Evolutionary conservation across 108 stramenopile species (phyloP), one percentile per base, ranked within the genome.

Genomic region (Pseudonitzschia pungens): DNA sequence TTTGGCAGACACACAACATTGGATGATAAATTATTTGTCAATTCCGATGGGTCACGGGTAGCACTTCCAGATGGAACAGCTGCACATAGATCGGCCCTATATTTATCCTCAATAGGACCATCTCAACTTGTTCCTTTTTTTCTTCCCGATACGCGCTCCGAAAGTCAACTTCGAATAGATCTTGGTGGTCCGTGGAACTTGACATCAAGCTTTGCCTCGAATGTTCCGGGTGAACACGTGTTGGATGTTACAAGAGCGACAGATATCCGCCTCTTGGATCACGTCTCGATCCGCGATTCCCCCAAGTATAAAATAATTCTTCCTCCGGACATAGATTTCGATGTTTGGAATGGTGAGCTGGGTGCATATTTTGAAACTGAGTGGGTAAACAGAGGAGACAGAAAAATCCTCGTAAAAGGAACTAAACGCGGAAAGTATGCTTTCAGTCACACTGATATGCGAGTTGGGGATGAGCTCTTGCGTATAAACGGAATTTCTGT

Each of bases 321-420:
- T 42, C 92, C 93, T 8, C 74, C 78, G 18, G 81, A 77, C 53
- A 69, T 52, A 33, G 70, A 64, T 22, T 59, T 29, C 27, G 60
- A 63, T 28, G 67, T 67, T 22, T 89, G 87, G 87, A 77, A 81
- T 73, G 92, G 94, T 22, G 94, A 95, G 57, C 81, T 98, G 28
- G 96, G 96, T 33, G 81, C 96, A 31, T 98, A 88, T 84, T 96
- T 98, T 73, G 97, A 98, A 85, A 97, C 96, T 22, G 96, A 96
- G 42, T 96, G 91, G 89, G 81, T 85, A 57, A 75, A 73, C 16
- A 42, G 20, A 65, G 86, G 82, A 71, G 89, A 92, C 28, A 70
- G 81, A 52, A 77, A 85, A 55, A 76, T 96, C 9, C 89, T 98
- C 31, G 96, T 98, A 20, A 96, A 97, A 74, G 94, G 90, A 50